Percentiles rank a stretch among this genome's conserved stretches.
phyloP scores from a whole-genome alignment of 805 yeast species.

The Sugiyamaella valdiviana region DNA sequence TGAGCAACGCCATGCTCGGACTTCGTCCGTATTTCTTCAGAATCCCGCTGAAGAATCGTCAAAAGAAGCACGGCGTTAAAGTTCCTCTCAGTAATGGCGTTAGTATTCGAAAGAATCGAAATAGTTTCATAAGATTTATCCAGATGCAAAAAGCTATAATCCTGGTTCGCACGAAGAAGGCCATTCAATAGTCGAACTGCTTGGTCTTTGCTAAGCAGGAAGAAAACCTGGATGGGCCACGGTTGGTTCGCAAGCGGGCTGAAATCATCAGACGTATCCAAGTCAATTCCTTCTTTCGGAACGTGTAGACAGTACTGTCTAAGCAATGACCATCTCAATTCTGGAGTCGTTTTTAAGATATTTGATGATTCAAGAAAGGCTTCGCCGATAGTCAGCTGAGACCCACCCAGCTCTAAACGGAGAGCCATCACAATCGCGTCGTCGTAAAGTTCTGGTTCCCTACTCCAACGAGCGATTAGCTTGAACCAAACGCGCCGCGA shows the following conservation, averaged over 20 bases:
- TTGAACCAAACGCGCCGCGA: not conserved
- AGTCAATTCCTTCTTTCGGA: not conserved
- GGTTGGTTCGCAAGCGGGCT: not conserved
- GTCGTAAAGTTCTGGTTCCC: not conserved
- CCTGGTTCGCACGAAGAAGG: not conserved
- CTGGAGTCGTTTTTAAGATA: not conserved
- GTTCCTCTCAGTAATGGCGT: not conserved
- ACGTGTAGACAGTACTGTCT: not conserved
- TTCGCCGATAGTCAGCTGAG: not conserved
- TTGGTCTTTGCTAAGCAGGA: not conserved
- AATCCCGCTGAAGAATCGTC: not conserved
- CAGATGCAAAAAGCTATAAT: not conserved
- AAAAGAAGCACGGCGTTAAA: not conserved
- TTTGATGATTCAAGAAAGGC: not conserved
- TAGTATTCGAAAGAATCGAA: not conserved
- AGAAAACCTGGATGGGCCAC: not conserved
- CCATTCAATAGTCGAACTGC: not conserved
- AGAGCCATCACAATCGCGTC: not conserved
- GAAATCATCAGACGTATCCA: not conserved
- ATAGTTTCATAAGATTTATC: not conserved
- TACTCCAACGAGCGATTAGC: not conserved
- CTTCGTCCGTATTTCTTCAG: not conserved
- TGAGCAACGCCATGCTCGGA: not conserved
- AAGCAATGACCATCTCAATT: not conserved
- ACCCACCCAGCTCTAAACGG: not conserved